Evolutionary conservation across 805 yeast genomes (phyloP).

Genomic region (Monosporozyma solicola): DNA sequence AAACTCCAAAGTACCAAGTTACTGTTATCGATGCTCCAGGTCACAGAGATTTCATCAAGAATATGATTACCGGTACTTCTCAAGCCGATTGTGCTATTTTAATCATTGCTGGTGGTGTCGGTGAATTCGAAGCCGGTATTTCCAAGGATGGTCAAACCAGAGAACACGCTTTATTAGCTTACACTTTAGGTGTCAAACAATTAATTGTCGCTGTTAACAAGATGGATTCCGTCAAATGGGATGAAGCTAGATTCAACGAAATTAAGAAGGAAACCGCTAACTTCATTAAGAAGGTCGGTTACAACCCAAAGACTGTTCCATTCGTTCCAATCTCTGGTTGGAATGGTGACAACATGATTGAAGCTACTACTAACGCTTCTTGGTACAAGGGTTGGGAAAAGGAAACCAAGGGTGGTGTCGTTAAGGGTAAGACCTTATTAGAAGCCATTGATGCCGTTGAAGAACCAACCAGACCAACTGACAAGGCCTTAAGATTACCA

Average conservation of each 20-base stretch:
- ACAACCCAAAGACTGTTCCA: slow-evolving; percentile 71
- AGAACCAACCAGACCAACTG: slow-evolving; percentile 73
- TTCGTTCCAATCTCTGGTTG: slow-evolving; percentile 91
- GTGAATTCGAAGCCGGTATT: slow-evolving; percentile 95
- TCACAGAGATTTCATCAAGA: slow-evolving; percentile 94
- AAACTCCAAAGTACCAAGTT: slow-evolving; percentile 81
- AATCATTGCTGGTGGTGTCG: slow-evolving; percentile 85
- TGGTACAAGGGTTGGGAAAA: slow-evolving; percentile 85
- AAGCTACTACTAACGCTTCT: slow-evolving; percentile 70
- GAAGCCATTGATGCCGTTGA: slow-evolving; percentile 80
- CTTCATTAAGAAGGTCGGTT: slow-evolving; percentile 81
- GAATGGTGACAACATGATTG: slow-evolving; percentile 92
- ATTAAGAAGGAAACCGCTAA: slow-evolving; percentile 66
- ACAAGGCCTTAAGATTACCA: slow-evolving; percentile 83
- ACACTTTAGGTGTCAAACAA: slow-evolving; percentile 76
- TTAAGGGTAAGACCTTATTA: slow-evolving; percentile 72
- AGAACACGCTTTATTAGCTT: too few species aligned
- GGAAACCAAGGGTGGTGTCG: slow-evolving; percentile 64
- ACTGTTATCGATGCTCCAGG: slow-evolving; percentile 95
- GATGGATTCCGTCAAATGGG: slow-evolving; percentile 92
- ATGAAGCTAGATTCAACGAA: slow-evolving; percentile 70
- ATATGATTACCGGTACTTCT: slow-evolving; percentile 92
- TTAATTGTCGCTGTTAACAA: slow-evolving; percentile 86
- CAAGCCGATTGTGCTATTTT: slow-evolving; percentile 90
- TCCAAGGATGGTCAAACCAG: slow-evolving; percentile 89